Percentiles rank a stretch among this genome's conserved stretches.
These are phyloP conservation scores for Aspergillus wentii DNA, from an alignment of 495 filamentous ascomycete genomes.

Conservation along the genomic window DNA sequence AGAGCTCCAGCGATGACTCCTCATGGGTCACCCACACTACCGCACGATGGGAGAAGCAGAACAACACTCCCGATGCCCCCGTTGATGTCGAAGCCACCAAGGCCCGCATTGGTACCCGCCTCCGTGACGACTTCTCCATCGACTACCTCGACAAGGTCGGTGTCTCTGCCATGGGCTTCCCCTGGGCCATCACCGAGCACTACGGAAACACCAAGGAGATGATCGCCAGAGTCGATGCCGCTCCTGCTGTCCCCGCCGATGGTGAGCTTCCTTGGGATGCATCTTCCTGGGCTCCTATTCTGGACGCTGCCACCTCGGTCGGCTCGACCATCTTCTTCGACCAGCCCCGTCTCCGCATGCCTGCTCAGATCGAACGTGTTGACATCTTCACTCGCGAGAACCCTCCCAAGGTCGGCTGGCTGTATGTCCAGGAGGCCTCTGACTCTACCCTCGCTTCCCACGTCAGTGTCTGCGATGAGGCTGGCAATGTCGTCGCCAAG, in stretches of 20 bases:
- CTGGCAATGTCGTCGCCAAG: constrained; percentile 19
- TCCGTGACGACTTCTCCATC: constrained; percentile 25
- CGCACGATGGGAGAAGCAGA: constrained; percentile 3
- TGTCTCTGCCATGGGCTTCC: constrained; percentile 39
- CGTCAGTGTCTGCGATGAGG: constrained; percentile 11
- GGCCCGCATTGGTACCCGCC: constrained; percentile 11
- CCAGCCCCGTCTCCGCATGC: constrained; percentile 38
- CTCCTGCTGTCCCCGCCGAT: background rate
- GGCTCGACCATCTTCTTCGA: constrained; percentile 40
- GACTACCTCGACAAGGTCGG: constrained; percentile 38
- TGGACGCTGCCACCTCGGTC: constrained; percentile 43
- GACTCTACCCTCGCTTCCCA: background rate
- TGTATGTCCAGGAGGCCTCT: background rate
- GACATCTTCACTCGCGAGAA: background rate
- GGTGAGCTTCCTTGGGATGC: background rate
- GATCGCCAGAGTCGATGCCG: constrained; percentile 34
- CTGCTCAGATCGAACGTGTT: constrained; percentile 20
- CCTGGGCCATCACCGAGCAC: constrained; percentile 39
- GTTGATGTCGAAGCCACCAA: constrained; percentile 11
- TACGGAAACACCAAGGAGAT: constrained; percentile 34
- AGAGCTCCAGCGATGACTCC: constrained; percentile 8
- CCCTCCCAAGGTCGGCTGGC: constrained; percentile 3
- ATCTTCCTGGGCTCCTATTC: constrained; percentile 17
- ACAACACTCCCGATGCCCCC: constrained; percentile 6
- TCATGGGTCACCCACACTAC: constrained; percentile 39